phyloP scores from a whole-genome alignment of 352 stramenopile species.

The Phytophthora fragariaefolia region DNA sequence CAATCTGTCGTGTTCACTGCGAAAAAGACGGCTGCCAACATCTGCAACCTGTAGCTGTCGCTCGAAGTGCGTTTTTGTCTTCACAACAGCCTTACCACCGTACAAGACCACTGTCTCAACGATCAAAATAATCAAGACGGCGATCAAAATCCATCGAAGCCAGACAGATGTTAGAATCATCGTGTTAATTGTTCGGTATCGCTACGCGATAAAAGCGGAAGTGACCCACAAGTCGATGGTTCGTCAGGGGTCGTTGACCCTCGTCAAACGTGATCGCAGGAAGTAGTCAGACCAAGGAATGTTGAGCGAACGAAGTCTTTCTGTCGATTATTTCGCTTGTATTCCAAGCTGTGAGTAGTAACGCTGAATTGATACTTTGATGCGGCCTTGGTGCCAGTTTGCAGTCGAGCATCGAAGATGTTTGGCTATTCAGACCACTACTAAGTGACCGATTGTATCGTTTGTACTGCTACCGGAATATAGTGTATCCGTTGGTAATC shows the following conservation, averaged over 20 bases:
- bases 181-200: neutral
- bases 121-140: neutral
- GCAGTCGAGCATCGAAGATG: neutral
- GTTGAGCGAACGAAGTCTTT: conserved; percentile 3
- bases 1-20: neutral
- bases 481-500: neutral
- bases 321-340: conserved; percentile 12
- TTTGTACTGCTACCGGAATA: neutral
- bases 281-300: neutral
- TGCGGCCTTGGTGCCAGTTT: conserved; percentile 18
- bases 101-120: neutral
- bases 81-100: no score
- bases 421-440: neutral
- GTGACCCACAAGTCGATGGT: neutral
- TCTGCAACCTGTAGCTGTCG: neutral
- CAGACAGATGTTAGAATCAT: neutral
- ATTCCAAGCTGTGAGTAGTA: neutral
- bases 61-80: neutral
- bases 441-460: neutral
- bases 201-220: neutral
- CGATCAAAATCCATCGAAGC: neutral
- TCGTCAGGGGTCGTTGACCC: conserved; percentile 15
- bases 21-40: neutral
- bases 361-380: conserved; percentile 6
- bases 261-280: neutral